Base-by-base conservation (phyloP, 306 rosid species). In the Cucurbita argyrosperma region DNA sequence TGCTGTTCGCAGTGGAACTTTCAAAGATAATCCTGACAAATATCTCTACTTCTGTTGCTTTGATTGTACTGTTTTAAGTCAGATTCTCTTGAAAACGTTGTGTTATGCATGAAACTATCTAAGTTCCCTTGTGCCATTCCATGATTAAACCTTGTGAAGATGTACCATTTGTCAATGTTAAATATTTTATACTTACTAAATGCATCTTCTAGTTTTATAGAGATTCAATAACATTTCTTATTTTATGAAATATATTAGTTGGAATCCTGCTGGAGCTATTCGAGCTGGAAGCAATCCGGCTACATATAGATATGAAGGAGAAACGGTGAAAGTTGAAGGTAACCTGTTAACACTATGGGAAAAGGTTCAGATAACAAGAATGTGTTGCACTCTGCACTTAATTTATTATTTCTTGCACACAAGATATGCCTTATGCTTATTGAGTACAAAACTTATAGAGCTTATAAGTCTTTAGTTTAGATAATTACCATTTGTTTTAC, bases 211-310 rank as follows among this genome's bases (percentile, higher is more conserved):
- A 65, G 42, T 74, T 11, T 47, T 69, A 8, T 57, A 65, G 55
- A 58, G 51, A 62, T 68, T 74, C 38, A 52, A 6, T 60, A n/a
- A 46, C 72, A 76, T 83, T 52, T 84, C 80, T 75, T 16, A 12
- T 54, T 19, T 76, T 76, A 54, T 71, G 74, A 52, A 74, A 66
- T 71, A 21, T 89, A 79, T 80, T 88, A 94, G 99, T 81, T 94
- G 97, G 99, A 90, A 45, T 81, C 99, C 97, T 75, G 84, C 90
- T 35, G 99, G 92, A 79, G 97, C 99, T 80, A 88, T 94, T 82
- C 89, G 92, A 85, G 77, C 87, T 71, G 99, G 99, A 56, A 71
- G 87, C 56, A 94, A 89, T 84, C 91, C 97, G 67, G 99, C 99
- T 73, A 88, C 88, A 58, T 94, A 91, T 80, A 84, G 76, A 82